These are phyloP conservation scores for Solanum megistacrolobum DNA, from an alignment of 257 asterid genomes.

Conservation along the genomic window DNA sequence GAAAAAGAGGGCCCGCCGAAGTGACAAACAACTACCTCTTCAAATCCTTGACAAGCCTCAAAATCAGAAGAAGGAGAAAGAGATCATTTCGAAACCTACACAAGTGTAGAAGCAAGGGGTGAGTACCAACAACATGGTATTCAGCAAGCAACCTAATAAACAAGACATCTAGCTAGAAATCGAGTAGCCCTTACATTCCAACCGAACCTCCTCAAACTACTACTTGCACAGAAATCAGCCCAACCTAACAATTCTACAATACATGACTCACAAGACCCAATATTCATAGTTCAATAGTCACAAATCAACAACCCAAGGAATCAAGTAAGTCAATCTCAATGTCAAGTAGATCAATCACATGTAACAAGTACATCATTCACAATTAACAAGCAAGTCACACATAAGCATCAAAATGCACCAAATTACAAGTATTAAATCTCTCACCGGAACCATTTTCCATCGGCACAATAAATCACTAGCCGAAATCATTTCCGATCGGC, in stretches of 20 bases:
- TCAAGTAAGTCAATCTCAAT: background rate
- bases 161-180: background rate
- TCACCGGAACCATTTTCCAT: no score
- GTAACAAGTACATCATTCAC: background rate
- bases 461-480: no score
- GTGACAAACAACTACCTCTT: background rate
- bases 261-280: background rate
- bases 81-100: no score
- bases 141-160: no score
- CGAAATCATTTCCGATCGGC: no score
- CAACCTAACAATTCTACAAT: background rate
- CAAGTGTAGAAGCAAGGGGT: no score
- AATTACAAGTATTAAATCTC: no score
- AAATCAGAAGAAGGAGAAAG: background rate
- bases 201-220: no score
- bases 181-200: no score
- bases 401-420: no score
- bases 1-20: background rate
- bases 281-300: background rate
- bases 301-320: no score
- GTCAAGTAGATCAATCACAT: background rate
- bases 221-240: background rate
- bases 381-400: background rate
- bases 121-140: no score
- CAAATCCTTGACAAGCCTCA: background rate